Conservation (phyloP, 345 rosid genomes). For the Hibiscus mutabilis region DNA sequence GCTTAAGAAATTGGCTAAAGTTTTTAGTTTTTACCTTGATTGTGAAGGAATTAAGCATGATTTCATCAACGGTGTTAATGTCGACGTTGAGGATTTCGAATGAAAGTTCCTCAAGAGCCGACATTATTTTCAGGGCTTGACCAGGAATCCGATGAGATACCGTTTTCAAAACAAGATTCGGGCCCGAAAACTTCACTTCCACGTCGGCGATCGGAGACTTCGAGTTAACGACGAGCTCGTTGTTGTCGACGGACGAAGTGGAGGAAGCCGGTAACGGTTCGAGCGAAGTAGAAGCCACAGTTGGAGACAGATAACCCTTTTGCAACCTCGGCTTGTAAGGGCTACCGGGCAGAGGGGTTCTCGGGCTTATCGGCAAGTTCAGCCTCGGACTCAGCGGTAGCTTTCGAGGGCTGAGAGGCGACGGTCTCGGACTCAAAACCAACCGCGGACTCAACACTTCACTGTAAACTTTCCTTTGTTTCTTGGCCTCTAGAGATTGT, state of each 20-base stretch:
- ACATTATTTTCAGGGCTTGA: conserved; percentile 65
- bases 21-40: conserved; percentile 59
- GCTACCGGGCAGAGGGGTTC: conserved; percentile 68
- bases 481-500: conserved; percentile 82
- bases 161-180: conserved; percentile 71
- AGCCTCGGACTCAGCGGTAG: conserved; percentile 46
- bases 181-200: conserved; percentile 86
- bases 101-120: conserved; percentile 70
- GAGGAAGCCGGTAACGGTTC: conserved; percentile 59
- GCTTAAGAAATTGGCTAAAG: too few relatives aligned
- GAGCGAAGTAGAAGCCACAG: conserved; percentile 27
- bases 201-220: conserved; percentile 83
- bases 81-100: conserved; percentile 70
- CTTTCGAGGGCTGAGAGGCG: conserved; percentile 68
- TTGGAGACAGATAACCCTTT: conserved; percentile 37
- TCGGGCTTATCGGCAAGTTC: conserved; percentile 70
- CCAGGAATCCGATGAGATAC: conserved; percentile 78
- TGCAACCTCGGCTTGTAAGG: conserved; percentile 51
- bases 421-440: conserved; percentile 55
- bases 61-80: conserved; percentile 61
- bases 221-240: conserved; percentile 50
- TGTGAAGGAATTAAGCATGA: conserved; percentile 82
- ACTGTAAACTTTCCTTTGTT: conserved; percentile 76
- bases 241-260: conserved; percentile 33
- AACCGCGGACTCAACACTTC: conserved; percentile 86